These are phyloP conservation scores for Colletotrichum navitas DNA, from an alignment of 2,329 filamentous ascomycete genomes.

Conservation along the genomic window DNA sequence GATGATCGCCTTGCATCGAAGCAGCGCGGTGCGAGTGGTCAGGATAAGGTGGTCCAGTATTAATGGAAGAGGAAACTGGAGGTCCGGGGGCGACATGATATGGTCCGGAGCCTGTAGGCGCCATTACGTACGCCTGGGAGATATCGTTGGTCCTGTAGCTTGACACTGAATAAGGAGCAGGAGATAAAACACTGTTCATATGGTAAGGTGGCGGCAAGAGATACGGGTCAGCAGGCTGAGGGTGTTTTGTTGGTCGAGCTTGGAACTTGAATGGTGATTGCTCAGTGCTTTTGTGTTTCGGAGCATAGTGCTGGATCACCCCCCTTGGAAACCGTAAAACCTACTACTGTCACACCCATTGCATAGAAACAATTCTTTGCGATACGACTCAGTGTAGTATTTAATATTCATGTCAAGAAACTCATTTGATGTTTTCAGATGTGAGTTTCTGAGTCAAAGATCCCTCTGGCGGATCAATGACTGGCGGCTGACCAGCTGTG, in stretches of 20 bases:
- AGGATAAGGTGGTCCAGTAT: background rate
- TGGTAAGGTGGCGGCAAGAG: background rate
- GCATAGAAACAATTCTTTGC: constrained; percentile 84
- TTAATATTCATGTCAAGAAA: constrained; percentile 83
- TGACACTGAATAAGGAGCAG: background rate
- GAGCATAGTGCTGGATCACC: no score
- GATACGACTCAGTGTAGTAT: constrained; percentile 72
- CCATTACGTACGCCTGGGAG: constrained; percentile 4
- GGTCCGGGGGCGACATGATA: background rate
- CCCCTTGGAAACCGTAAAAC: no score
- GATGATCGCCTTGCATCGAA: background rate
- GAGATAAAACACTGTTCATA: background rate
- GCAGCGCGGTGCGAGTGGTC: background rate
- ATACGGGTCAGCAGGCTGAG: constrained; percentile 8
- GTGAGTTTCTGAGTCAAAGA: constrained; percentile 74
- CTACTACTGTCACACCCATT: constrained; percentile 75
- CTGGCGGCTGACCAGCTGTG: constrained; percentile 59
- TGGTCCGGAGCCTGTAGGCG: constrained; percentile 50
- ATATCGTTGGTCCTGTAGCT: background rate
- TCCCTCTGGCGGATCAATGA: constrained; percentile 63
- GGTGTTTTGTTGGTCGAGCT: constrained; percentile 54
- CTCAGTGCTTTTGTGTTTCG: no score
- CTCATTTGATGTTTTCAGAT: constrained; percentile 88
- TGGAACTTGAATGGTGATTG: constrained; percentile 79
- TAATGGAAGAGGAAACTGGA: background rate